Percentiles rank a stretch among this genome's conserved stretches.
Evolutionary conservation across 2,329 filamentous ascomycete genomes (phyloP).

Genomic region (Aspergillus ochraceus): DNA sequence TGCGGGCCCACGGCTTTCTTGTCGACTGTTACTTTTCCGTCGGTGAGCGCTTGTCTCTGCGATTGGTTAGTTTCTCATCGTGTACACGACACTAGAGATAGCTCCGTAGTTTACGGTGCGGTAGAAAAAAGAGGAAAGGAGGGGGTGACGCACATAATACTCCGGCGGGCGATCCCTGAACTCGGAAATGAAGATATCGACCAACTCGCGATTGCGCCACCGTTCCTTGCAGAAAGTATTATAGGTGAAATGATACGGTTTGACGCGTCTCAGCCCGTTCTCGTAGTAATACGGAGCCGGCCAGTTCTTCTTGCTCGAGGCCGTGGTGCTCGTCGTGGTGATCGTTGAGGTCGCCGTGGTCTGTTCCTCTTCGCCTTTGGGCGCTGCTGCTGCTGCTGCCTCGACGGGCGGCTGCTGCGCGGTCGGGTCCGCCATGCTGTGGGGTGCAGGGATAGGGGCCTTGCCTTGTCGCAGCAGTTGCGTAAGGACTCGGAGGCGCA

Average conservation of each 20-base stretch:
- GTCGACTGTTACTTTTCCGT: constrained; percentile 77
- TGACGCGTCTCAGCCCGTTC: constrained; percentile 76
- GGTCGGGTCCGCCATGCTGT: not conserved
- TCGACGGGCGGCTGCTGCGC: not conserved
- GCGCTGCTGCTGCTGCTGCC: not conserved
- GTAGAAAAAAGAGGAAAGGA: not conserved
- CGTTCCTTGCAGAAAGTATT: constrained; percentile 93
- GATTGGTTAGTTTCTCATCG: not conserved
- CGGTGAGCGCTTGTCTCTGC: constrained; percentile 72
- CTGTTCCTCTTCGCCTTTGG: not conserved
- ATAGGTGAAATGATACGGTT: constrained; percentile 90
- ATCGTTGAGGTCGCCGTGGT: not conserved
- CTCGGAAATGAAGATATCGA: constrained; percentile 88
- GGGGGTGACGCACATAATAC: constrained; percentile 69
- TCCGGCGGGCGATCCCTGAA: constrained; percentile 83
- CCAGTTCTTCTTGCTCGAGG: not conserved
- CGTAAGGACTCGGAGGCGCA: not conserved
- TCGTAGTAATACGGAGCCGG: constrained; percentile 74
- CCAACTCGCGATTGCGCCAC: constrained; percentile 77
- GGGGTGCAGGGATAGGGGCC: not conserved
- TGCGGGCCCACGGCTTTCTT: constrained; percentile 67
- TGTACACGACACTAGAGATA: too few relatives aligned
- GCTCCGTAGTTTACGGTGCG: too few relatives aligned
- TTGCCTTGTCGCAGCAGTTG: not conserved
- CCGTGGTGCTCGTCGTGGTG: not conserved